A percentile compares a stretch with the other conserved stretches of the same genome.
These are phyloP conservation scores for Biscogniauxia sp. DNA, from an alignment of 2,329 filamentous ascomycete genomes.

Conservation along the genomic window DNA sequence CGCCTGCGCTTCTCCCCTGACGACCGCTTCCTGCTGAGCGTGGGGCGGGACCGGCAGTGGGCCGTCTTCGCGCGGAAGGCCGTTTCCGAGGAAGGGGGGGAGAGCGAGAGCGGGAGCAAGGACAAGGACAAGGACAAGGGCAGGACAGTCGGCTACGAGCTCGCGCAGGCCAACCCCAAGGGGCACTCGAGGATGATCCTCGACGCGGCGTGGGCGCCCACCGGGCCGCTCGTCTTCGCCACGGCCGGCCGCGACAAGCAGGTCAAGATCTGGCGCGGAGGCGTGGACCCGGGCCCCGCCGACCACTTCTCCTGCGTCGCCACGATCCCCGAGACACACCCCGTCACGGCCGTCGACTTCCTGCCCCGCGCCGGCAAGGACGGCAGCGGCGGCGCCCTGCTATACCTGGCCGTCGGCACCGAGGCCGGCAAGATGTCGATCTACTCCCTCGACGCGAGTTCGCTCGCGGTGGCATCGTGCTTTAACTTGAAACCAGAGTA, in stretches of 20 bases:
- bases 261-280: slow-evolving; percentile 66
- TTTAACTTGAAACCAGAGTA: slow-evolving; percentile 39
- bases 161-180: slow-evolving; percentile 69
- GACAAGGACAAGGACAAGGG: slow-evolving; percentile 2
- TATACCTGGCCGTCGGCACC: slow-evolving; percentile 54
- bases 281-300: not conserved
- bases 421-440: slow-evolving; percentile 51
- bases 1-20: slow-evolving; percentile 76
- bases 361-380: slow-evolving; percentile 35
- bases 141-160: slow-evolving; percentile 45
- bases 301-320: slow-evolving; percentile 48
- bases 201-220: slow-evolving; percentile 77
- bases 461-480: slow-evolving; percentile 37
- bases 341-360: slow-evolving; percentile 73
- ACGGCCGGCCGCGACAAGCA: slow-evolving; percentile 89
- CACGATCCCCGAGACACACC: slow-evolving; percentile 52
- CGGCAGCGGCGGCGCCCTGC: slow-evolving; percentile 28
- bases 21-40: slow-evolving; percentile 75
- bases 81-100: slow-evolving; percentile 5
- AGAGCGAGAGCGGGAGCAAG: not conserved
- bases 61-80: slow-evolving; percentile 65
- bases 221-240: slow-evolving; percentile 59
- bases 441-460: slow-evolving; percentile 39
- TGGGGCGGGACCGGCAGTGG: slow-evolving; percentile 91
- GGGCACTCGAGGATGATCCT: slow-evolving; percentile 92